phyloP scores from a whole-genome alignment of 768 basidiomycete species.

The Serendipita sp. region DNA sequence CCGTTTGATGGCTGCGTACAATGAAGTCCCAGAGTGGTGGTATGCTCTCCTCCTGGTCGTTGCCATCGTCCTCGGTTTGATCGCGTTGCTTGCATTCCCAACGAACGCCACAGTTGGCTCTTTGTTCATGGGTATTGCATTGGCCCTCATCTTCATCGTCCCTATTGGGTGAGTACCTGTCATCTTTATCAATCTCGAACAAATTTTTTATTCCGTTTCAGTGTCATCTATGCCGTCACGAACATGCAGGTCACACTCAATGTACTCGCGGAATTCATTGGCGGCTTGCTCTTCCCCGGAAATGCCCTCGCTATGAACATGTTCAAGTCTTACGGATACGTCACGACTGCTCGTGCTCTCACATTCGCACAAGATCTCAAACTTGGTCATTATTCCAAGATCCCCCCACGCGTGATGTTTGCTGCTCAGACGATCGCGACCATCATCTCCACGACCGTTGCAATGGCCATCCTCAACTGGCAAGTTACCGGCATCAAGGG shows the following conservation, averaged over 20 bases:
- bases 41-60: constrained; percentile 24
- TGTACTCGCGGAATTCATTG: constrained; percentile 26
- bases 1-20: constrained; percentile 12
- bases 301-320: constrained; percentile 22
- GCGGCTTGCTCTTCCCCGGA: constrained; percentile 20
- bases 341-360: constrained; percentile 19
- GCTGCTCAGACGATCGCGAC: constrained; percentile 21
- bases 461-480: constrained; percentile 18
- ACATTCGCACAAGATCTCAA: constrained; percentile 19
- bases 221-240: constrained; percentile 23
- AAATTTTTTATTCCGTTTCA: background rate
- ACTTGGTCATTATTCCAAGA: constrained; percentile 17
- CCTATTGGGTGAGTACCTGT: constrained; percentile 13
- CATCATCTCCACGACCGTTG: constrained; percentile 20
- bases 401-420: constrained; percentile 21
- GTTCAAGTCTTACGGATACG: constrained; percentile 23
- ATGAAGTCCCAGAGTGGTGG: constrained; percentile 44
- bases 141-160: constrained; percentile 15
- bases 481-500: constrained; percentile 19
- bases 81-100: constrained; percentile 18
- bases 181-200: background rate
- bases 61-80: constrained; percentile 19
- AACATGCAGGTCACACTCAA: constrained; percentile 23
- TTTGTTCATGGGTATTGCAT: constrained; percentile 13
- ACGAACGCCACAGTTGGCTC: constrained; percentile 16